Conservation (phyloP, 805 yeast species). For the Lipomyces orientalis region DNA sequence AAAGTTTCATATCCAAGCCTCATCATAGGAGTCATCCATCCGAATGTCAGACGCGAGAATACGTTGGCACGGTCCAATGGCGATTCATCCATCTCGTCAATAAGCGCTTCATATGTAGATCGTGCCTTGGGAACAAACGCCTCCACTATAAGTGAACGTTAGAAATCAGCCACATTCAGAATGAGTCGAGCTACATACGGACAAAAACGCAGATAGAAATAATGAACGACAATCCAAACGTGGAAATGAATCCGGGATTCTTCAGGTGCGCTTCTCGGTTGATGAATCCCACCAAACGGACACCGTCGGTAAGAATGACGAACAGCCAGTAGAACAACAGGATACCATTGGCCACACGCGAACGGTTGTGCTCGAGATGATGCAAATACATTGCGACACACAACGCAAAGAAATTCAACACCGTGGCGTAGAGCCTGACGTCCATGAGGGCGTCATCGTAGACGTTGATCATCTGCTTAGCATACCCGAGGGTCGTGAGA, state of each 20-base stretch:
- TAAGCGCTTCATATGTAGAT: conserved; percentile 44
- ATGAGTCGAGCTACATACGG: conserved; percentile 15
- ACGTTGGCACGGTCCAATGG: conserved; percentile 69
- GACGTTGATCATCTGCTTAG: conserved; percentile 35
- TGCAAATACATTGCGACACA: conserved; percentile 63
- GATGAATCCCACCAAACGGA: conserved; percentile 53
- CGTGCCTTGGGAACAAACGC: conserved; percentile 48
- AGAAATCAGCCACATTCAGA: conserved; percentile 45
- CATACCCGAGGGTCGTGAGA: conserved; percentile 31
- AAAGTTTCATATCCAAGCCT: conserved; percentile 70
- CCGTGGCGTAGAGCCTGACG: conserved; percentile 48
- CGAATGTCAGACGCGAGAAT: conserved; percentile 76
- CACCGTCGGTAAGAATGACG: conserved; percentile 48
- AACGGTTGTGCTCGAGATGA: conserved; percentile 72
- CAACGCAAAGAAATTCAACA: conserved; percentile 51
- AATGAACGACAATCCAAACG: conserved; percentile 34
- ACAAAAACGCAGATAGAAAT: conserved; percentile 31
- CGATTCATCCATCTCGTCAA: conserved; percentile 44
- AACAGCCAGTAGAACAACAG: conserved; percentile 79
- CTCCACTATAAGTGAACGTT: conserved; percentile 54
- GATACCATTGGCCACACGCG: conserved; percentile 67
- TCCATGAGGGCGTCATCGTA: conserved; percentile 44
- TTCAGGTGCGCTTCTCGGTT: conserved; percentile 33
- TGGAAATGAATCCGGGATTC: conserved; percentile 29
- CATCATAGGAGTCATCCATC: conserved; percentile 92